phyloP scores from a whole-genome alignment of 257 asterid species.

The Solanum bulbocastanum region DNA sequence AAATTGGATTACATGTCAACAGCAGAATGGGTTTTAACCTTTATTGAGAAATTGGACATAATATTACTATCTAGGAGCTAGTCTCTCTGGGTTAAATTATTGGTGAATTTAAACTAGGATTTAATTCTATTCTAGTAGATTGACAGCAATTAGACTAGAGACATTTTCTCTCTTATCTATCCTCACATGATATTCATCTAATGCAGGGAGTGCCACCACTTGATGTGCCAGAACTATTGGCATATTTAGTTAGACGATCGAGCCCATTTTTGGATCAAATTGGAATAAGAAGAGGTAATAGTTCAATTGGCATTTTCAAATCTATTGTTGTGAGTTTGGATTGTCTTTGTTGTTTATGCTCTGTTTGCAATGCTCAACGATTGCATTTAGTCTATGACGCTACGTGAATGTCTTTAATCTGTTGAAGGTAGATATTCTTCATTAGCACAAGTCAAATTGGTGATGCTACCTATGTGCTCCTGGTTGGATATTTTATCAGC shows the following conservation, averaged over 20 bases:
- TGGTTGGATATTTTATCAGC: not conserved
- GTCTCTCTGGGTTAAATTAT: not conserved
- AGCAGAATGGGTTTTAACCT: not conserved
- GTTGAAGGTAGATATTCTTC: not conserved
- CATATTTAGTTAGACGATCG: slow-evolving; percentile 88
- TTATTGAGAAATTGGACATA: not conserved
- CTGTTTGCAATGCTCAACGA: not conserved
- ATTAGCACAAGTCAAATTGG: not conserved
- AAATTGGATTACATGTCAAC: not conserved
- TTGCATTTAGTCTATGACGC: not conserved
- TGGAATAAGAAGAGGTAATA: slow-evolving; percentile 73
- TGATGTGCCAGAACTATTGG: slow-evolving; percentile 86
- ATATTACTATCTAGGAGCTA: not conserved
- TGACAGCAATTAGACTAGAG: not conserved
- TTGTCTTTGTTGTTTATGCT: not conserved
- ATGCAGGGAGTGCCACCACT: slow-evolving; percentile 88
- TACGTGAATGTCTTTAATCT: not conserved
- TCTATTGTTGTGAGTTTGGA: not conserved
- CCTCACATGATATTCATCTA: not conserved
- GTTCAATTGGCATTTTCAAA: not conserved
- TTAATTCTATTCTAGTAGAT: not conserved
- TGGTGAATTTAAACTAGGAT: not conserved
- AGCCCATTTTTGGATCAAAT: slow-evolving; percentile 88
- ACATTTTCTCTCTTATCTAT: not conserved
- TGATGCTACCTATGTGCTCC: not conserved